Conservation (phyloP, 495 filamentous ascomycete species). For the Xylaria cubensis region DNA sequence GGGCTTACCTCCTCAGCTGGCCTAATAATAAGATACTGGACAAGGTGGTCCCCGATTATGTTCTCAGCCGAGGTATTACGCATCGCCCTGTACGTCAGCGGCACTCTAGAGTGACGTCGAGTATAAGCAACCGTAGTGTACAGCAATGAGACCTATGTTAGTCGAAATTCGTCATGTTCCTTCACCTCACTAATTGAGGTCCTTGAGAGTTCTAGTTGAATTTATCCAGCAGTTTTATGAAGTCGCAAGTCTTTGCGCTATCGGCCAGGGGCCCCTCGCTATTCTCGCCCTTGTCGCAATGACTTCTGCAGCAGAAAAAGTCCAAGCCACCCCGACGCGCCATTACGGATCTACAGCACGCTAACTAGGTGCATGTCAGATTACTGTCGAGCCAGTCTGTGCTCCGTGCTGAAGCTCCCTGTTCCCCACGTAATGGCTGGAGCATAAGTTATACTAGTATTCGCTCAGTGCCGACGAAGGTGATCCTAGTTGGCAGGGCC, state of each 20-base stretch:
- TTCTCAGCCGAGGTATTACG: constrained; percentile 3
- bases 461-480: constrained; percentile 17
- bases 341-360: constrained; percentile 12
- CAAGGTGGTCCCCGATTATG: not conserved
- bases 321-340: constrained; percentile 20
- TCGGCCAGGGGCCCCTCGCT: not conserved
- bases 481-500: not conserved
- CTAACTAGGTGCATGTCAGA: not conserved
- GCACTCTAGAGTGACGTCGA: constrained; percentile 12
- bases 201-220: not conserved
- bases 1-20: constrained; percentile 16
- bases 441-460: not conserved
- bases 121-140: not conserved
- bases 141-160: not conserved
- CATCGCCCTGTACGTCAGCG: constrained; percentile 15
- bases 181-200: not conserved
- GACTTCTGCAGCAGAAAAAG: constrained; percentile 9
- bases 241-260: not conserved
- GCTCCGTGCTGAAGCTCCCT: constrained; percentile 22
- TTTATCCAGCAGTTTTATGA: not conserved
- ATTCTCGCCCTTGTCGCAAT: not conserved
- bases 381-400: constrained; percentile 23
- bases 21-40: constrained; percentile 6
- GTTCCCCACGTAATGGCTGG: constrained; percentile 20
- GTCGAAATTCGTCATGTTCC: not conserved